These are phyloP conservation scores for Colletotrichum nymphaeae DNA, from an alignment of 2,329 filamentous ascomycete genomes.

Conservation along the genomic window DNA sequence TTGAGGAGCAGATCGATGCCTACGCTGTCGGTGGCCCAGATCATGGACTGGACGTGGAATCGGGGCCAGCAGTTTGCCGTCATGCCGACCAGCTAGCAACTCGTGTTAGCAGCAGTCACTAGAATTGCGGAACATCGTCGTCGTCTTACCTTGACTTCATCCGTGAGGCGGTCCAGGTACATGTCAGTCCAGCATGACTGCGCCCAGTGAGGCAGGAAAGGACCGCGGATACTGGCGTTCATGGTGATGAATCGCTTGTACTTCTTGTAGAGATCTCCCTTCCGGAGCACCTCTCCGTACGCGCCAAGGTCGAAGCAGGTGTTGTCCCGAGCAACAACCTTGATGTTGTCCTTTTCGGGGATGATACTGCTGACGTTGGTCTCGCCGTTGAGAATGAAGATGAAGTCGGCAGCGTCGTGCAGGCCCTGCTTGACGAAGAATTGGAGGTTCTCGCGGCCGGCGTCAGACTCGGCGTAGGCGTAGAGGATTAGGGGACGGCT, in stretches of 20 bases:
- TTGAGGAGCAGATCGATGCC: conserved; percentile 50
- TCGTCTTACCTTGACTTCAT: conserved; percentile 43
- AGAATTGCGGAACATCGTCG: not conserved
- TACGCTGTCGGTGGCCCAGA: conserved; percentile 50
- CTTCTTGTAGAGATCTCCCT: conserved; percentile 45
- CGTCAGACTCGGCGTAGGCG: conserved; percentile 48
- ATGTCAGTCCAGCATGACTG: conserved; percentile 50
- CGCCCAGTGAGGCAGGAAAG: conserved; percentile 50
- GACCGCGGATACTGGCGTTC: conserved; percentile 49
- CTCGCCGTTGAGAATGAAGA: conserved; percentile 52
- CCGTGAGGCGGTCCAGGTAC: conserved; percentile 45
- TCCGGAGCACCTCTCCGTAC: conserved; percentile 47
- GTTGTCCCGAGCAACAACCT: conserved; percentile 44
- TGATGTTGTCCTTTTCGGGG: conserved; percentile 46
- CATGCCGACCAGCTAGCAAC: conserved; percentile 50
- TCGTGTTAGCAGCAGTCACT: not conserved
- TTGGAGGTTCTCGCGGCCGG: conserved; percentile 45
- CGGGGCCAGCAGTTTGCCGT: conserved; percentile 48
- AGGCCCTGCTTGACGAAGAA: conserved; percentile 51
- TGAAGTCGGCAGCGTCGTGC: conserved; percentile 50
- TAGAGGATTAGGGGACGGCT: conserved; percentile 46
- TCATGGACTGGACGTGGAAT: conserved; percentile 51
- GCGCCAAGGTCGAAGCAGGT: conserved; percentile 51
- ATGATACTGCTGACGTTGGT: conserved; percentile 41
- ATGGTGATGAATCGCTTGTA: conserved; percentile 51